Evolutionary conservation across 1,139 yeast species (phyloP), one percentile per base, ranked within the genome.

Genomic region (Wickerhamomyces sp.): DNA sequence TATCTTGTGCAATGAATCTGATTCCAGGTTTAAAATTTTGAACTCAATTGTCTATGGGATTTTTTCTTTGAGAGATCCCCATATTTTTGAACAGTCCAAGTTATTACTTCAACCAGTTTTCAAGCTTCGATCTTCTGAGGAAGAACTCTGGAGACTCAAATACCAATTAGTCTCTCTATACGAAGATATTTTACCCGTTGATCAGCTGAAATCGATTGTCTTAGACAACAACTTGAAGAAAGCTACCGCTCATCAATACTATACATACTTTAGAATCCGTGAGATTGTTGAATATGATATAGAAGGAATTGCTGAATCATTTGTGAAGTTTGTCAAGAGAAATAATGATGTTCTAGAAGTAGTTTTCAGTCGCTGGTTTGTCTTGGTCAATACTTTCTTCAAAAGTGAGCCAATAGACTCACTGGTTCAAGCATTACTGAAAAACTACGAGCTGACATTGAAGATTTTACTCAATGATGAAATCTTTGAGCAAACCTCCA

Each of bases 291-390:
- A 63, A 3, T 58, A 62, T 33, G 64, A 66, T 8, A 31, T 62
- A 5, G 31, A 44, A 0, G n/a, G 43, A 4, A 44, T 65, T 15
- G 32, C 62, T 13, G 41, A 47, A 0, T 45, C 52, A 0, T 72
- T 79, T 45, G 42, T 70, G n/a, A 45, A 57, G 3, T 64, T 58
- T 40, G 48, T 66, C 0, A 37, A 44, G 10, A 41, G 58, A 1
- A 36, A 47, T 5, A 6, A 47, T 0, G 40, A 45, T 0, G 48
- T 68, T 14, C 43, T 73, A 5, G 42, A 52, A 2, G 51, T 60
- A 6, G 48, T 73, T 0, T 68, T 80, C 45, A 53, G 58, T n/a
- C 76, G 88, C 58, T 84, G 88, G 88, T 56, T 72, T 31, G 72
- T 81, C 0, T 46, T 81, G 0, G 51, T 82, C 6, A 73, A 79